Evolutionary conservation across 345 rosid species (phyloP).

Genomic region (Heritiera littoralis): DNA sequence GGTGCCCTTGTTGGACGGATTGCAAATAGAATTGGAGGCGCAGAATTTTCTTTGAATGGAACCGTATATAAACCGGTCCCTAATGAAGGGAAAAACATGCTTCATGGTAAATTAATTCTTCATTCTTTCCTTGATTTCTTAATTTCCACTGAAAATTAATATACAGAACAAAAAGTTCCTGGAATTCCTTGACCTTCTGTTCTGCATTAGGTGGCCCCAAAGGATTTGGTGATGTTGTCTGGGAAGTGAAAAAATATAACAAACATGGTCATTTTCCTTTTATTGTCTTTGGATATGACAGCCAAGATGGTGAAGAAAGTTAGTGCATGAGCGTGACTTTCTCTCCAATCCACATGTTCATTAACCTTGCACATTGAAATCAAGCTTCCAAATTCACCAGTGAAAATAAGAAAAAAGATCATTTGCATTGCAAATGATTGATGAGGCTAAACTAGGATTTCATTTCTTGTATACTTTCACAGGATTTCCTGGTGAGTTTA

Average conservation of each 20-base stretch:
- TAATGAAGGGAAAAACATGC: conserved; percentile 74
- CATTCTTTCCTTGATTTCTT: not conserved
- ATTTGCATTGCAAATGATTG: not conserved
- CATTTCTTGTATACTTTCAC: not conserved
- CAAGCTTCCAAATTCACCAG: not conserved
- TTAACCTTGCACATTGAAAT: too few species aligned
- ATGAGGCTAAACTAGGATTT: not conserved
- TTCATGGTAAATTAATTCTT: conserved; percentile 55
- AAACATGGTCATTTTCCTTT: conserved; percentile 49
- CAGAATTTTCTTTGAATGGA: conserved; percentile 66
- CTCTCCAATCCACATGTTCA: not conserved
- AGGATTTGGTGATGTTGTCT: conserved; percentile 67
- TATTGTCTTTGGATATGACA: conserved; percentile 42
- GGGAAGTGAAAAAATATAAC: conserved; percentile 51
- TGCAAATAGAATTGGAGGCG: conserved; percentile 75
- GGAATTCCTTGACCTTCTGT: too few species aligned
- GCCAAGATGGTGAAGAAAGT: conserved; percentile 79
- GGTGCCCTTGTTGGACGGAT: conserved; percentile 88
- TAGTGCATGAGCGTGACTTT: not conserved
- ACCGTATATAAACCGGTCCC: conserved; percentile 44
- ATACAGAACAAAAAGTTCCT: not conserved
- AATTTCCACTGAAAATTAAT: not conserved
- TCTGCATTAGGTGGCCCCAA: conserved; percentile 56
- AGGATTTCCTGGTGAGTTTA: conserved; percentile 83
- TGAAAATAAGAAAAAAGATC: not conserved